Evolutionary conservation across 1,139 yeast genomes (phyloP), one percentile per base, ranked within the genome.

Genomic region (Yarrowia galli): DNA sequence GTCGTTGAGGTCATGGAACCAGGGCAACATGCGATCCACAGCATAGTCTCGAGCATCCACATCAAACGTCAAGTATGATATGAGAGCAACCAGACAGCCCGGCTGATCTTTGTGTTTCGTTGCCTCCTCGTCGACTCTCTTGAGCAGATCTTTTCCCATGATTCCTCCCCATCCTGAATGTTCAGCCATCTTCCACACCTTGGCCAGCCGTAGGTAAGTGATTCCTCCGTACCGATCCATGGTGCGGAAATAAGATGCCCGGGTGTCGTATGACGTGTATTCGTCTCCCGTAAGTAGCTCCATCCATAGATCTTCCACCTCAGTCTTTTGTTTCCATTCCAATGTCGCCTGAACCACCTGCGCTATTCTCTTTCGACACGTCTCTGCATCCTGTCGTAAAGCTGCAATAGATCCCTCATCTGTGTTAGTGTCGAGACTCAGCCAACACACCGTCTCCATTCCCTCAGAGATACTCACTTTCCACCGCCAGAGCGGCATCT

Each of bases 91-190:
- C 28, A 58, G 42, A 32, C 64, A 43, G 8, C 49, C 48, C n/a
- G 63, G 63, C 3, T 56, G 18, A 9, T 58, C 42, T 9, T 15
- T 32, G 42, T 15, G 10, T 38, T 32, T 28, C 7, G 28, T 28
- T 10, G 51, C 51, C 42, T 58, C 64, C 42, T 58, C 64, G 9
- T 58, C 64, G 5, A 58, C 64, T 43, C 64, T 8, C 23, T 42
- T 28, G 32, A 58, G 51, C 12, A 58, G 18, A 43, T 43, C 51
- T 4, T 32, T 28, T 2, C 32, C 43, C 64, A 58, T 28, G 6
- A 58, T 23, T 20, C 64, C 51, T 42, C 64, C 64, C 64, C 64
- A 58, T 10, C 64, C 64, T 9, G 46, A n/a, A 58, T 58, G 64
- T 22, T 58, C 64, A 1, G 51, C 64, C 64, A 58, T 58, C 40